Evolutionary conservation across 2,329 filamentous ascomycete species (phyloP).

Genomic region (Gremmenia infestans): DNA sequence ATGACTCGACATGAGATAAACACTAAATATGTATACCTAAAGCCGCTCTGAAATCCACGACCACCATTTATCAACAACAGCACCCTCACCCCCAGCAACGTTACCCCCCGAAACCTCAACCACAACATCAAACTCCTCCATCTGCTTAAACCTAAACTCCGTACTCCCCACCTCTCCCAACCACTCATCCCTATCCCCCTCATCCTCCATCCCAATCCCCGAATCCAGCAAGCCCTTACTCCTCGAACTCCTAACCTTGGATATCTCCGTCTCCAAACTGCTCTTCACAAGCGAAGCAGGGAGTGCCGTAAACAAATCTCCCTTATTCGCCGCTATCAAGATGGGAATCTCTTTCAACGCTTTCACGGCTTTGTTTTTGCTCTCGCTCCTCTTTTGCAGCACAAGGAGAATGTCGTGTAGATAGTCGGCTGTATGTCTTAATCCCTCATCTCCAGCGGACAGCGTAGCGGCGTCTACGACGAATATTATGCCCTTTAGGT

Average conservation of each 20-base stretch:
- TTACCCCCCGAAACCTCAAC: slow-evolving; percentile 28
- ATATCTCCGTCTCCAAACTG: slow-evolving; percentile 75
- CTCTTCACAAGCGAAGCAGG: slow-evolving; percentile 71
- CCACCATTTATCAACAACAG: background rate
- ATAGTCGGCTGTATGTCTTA: slow-evolving; percentile 74
- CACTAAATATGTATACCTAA: background rate
- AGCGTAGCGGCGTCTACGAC: slow-evolving; percentile 79
- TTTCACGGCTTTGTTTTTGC: slow-evolving; percentile 48
- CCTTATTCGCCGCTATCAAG: slow-evolving; percentile 88
- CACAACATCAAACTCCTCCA: slow-evolving; percentile 43
- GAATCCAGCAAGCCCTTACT: slow-evolving; percentile 80
- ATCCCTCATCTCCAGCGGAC: slow-evolving; percentile 46
- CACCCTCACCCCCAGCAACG: background rate
- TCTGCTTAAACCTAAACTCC: slow-evolving; percentile 64
- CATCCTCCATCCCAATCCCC: slow-evolving; percentile 62
- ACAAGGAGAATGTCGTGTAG: slow-evolving; percentile 83
- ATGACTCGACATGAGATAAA: too few species aligned
- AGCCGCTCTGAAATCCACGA: background rate
- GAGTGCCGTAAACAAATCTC: slow-evolving; percentile 89
- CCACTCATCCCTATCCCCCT: slow-evolving; percentile 75
- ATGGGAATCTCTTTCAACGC: slow-evolving; percentile 61
- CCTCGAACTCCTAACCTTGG: slow-evolving; percentile 68
- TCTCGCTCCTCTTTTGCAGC: slow-evolving; percentile 67
- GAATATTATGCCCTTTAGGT: slow-evolving; percentile 73
- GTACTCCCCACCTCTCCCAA: slow-evolving; percentile 75